Evolutionary conservation across 805 yeast genomes (phyloP).

Genomic region (Yarrowia sp.): DNA sequence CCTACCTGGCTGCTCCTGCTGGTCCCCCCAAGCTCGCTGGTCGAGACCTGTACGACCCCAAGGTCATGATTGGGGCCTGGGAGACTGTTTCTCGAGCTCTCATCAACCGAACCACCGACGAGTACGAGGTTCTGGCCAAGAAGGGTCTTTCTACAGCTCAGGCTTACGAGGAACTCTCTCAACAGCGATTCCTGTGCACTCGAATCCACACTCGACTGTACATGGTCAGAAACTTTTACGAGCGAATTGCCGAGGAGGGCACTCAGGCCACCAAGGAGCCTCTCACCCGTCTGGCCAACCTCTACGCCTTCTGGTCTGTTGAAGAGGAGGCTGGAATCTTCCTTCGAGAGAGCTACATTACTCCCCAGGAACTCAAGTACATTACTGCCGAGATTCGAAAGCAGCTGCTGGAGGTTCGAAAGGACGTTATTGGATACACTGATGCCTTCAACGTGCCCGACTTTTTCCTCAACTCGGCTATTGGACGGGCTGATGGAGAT

Average conservation of each 20-base stretch:
- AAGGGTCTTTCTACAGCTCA: constrained; percentile 34
- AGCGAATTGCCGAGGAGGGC: constrained; percentile 37
- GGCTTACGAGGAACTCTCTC: constrained; percentile 43
- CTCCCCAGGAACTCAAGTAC: constrained; percentile 47
- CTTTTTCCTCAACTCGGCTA: constrained; percentile 72
- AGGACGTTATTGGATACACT: constrained; percentile 70
- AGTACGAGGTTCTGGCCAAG: constrained; percentile 29
- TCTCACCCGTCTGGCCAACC: constrained; percentile 52
- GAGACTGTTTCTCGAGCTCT: constrained; percentile 37
- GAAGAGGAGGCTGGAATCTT: constrained; percentile 73
- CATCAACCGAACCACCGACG: constrained; percentile 37
- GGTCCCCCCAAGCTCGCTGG: constrained; percentile 28
- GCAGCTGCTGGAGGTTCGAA: constrained; percentile 53
- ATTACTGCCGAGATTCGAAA: constrained; percentile 45
- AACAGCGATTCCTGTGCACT: constrained; percentile 43
- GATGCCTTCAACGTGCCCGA: constrained; percentile 83
- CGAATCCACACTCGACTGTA: constrained; percentile 40
- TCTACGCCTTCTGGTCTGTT: constrained; percentile 62
- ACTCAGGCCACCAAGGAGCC: constrained; percentile 46
- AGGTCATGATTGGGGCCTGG: constrained; percentile 38
- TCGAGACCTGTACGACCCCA: constrained; percentile 32
- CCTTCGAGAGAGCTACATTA: constrained; percentile 57
- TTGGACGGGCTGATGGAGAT: constrained; percentile 79
- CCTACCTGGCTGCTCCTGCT: constrained; percentile 39
- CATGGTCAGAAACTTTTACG: constrained; percentile 41